Evolutionary conservation across 352 stramenopile species (phyloP), one percentile per base, ranked within the genome.

Genomic region (Phytophthora citrophthora): DNA sequence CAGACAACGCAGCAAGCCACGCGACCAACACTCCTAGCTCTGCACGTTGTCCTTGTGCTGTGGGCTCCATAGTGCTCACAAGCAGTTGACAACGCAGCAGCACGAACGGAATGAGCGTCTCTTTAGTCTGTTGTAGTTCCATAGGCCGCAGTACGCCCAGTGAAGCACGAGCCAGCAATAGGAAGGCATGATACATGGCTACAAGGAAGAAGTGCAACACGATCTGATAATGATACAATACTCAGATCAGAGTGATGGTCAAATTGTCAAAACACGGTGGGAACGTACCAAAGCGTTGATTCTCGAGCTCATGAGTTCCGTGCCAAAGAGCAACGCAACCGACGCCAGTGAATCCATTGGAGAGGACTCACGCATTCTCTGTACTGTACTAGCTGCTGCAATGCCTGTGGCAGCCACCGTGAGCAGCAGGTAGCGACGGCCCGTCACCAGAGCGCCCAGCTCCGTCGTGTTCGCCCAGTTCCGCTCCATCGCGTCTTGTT

Each of bases 101-200:
- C 16, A 90, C 61, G 39, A 91, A 93, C 41, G 88, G 82, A 48
- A 93, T 78, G 54, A 93, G 81, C 16, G 80, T 91, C 52, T 93
- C 84, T 41, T 93, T 93, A 20, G 84, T 91, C 77, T 89, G 84
- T 70, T 93, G 79, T 29, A 91, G 80, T 58, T 93, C 84, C 20
- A 73, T 44, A 0, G 78, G 63, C 1, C 74, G 80, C 39, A 90
- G 75, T 18, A 54, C 50, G 29, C 80, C 77, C 55, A 93, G 78
- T 47, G 70, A 76, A 9, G 64, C 45, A 23, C 61, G 72, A 15
- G 81, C 80, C 27, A 88, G 62, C 16, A 74, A 59, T 24, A 93
- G 45, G 52, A 91, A 91, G 16, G 77, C 41, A 39, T 90, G 73
- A 40, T 93, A 93, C 65, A 90, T 79, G 53, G 76, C 43, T 45